Base-by-base conservation (phyloP, 805 yeast species). In the Metschnikowia corniflorae region DNA sequence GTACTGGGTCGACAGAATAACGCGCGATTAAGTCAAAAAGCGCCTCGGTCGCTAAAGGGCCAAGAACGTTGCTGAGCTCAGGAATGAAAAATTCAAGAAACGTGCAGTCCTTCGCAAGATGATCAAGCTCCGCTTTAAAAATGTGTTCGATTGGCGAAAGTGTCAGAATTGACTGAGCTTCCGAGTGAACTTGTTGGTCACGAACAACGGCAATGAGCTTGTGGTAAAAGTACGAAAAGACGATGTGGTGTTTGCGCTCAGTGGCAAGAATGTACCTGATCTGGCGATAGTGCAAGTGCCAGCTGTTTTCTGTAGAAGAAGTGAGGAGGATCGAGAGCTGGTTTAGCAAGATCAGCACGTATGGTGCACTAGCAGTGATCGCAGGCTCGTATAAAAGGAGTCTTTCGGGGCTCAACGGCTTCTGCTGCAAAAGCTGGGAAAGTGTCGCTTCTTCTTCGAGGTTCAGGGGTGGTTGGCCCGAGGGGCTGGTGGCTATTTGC, bases 261-360 rank as follows among this genome's bases (percentile, higher is more conserved):
- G 44, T 40, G 31, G 32, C 27, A 37, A 75, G 51, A 19, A 80
- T 68, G 46, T 61, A 63, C 38, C 68, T 64, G 51, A 79, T 75
- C 51, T 79, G 75, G 26, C 53, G 48, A 32, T 57, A 51, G 18
- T 70, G 61, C 15, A 58, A 42, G 16, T 58, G 60, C 51, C 70
- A 65, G 55, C 70, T 71, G 16, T 58, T 57, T 16, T 58, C 57
- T 21, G 64, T 55, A 43, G 71, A 58, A 16, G 75, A 68, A 25
- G 74, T 61, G 33, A 73, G 60, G 32, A 79, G 58, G 32, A 80
- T 64, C 14, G 75, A 65, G 27, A 81, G 52, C 57, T 81, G 86
- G 23, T 78, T 71, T 40, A 70, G 52, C 29, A 71, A 58, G 34
- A 75, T 65, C 43, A 58, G 60, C 40, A 55, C 53, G 39, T 63